Evolutionary conservation across 2,329 filamentous ascomycete species (phyloP).

Genomic region (Macrophomina tecta): DNA sequence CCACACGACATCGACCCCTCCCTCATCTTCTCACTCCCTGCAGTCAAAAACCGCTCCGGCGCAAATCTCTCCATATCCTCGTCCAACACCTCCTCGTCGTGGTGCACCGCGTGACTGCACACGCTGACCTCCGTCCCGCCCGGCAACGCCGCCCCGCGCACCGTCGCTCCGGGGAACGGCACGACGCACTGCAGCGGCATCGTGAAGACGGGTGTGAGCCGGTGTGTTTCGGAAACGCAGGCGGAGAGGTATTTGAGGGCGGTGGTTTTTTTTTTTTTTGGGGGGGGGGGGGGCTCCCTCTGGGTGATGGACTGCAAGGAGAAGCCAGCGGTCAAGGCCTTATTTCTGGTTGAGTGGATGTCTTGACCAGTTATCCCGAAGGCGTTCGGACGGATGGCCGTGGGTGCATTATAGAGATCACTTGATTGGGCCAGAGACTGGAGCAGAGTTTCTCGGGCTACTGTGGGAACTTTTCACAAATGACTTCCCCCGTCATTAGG

Average conservation of each 20-base stretch:
- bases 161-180: background rate
- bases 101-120: conserved; percentile 8
- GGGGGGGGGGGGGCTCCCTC: background rate
- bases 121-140: conserved; percentile 1
- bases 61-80: background rate
- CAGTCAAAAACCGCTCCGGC: background rate
- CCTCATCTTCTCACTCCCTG: background rate
- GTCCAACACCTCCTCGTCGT: background rate
- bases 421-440: background rate
- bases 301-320: conserved; percentile 20
- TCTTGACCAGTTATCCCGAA: conserved; percentile 5
- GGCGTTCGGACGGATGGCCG: conserved; percentile 7
- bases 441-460: background rate
- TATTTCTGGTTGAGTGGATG: conserved; percentile 11
- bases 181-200: conserved; percentile 24
- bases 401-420: conserved; percentile 9
- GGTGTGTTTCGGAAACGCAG: conserved; percentile 6
- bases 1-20: conserved; percentile 5
- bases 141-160: background rate
- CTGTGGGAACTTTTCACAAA: background rate
- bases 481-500: background rate
- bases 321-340: conserved; percentile 22
- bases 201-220: conserved; percentile 27
- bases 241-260: background rate
- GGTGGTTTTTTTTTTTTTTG: background rate